Evolutionary conservation across 2,329 filamentous ascomycete genomes (phyloP), one percentile per base, ranked within the genome.

Genomic region (Scytalidium lignicola): DNA sequence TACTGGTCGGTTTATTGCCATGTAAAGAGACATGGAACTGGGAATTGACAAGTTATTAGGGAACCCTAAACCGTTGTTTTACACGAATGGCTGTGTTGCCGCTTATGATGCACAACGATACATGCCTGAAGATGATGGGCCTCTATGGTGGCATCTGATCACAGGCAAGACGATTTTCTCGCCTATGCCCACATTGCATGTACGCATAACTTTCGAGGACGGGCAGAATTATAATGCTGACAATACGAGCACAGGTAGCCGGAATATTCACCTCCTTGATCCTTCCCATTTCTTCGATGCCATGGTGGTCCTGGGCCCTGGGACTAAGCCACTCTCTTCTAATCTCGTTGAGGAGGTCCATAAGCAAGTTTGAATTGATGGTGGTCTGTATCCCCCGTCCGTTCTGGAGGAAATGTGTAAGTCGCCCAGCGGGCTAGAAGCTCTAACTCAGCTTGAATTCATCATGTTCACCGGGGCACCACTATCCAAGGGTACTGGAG

Each of bases 1-100:
- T 18, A 56, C 54, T 26, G 54, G 54, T 55, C 41, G 37, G 42
- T 41, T 22, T 13, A 28, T 7, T 28, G 13, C 13, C 26, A 28
- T 28, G 13, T 28, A 13, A 28, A 13, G 26, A 13, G 7, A 28
- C 26, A 7, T 28, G 13, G 13, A 7, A 28, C 13, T 28, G 13
- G 13, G 7, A 7, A 7, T 28, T 7, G 13, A 13, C 26, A 13
- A 37, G n/a, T 37, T 8, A 8, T 37, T 4, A 44, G 21, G 26
- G 9, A 7, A 6, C 9, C 21, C 43, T 17, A 43, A 29, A 26
- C 40, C 41, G 13, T 17, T 37, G 12, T 37, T 37, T 37, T 37
- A 37, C 15, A 37, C 32, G n/a, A 37, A 37, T 17, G 32, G 32
- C 32, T 8, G 8, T 37, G 15, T 37, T 4, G 32, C 44, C 2